These are phyloP conservation scores for Dactylella cylindrospora DNA, from an alignment of 2,329 filamentous ascomycete genomes.

Conservation along the genomic window DNA sequence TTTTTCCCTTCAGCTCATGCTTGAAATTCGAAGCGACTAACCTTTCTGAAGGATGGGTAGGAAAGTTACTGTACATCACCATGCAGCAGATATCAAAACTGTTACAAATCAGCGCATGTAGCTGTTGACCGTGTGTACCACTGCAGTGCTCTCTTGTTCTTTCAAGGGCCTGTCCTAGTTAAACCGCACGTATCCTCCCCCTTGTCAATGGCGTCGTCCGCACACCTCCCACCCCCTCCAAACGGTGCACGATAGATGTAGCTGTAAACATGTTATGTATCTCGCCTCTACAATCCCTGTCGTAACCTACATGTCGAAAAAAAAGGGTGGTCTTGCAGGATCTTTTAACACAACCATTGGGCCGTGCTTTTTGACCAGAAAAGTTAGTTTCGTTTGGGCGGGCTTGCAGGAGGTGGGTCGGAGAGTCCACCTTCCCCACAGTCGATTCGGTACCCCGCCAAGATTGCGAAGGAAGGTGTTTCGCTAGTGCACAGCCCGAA, in stretches of 20 bases:
- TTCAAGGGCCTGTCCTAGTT: too few species aligned
- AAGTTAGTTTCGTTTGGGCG: background rate
- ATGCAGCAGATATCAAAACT: slow-evolving; percentile 14
- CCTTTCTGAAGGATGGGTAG: background rate
- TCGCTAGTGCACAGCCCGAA: background rate
- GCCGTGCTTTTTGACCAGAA: background rate
- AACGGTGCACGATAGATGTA: slow-evolving; percentile 36
- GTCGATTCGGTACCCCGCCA: slow-evolving; percentile 19
- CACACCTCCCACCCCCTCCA: background rate
- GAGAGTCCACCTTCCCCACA: slow-evolving; percentile 21
- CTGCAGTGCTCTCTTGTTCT: too few species aligned
- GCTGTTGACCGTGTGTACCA: background rate
- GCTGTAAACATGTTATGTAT: slow-evolving; percentile 10
- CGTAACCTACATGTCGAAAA: slow-evolving; percentile 4
- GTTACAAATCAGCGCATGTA: slow-evolving; percentile 2
- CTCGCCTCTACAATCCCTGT: slow-evolving; percentile 37
- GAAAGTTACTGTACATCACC: slow-evolving; percentile 8
- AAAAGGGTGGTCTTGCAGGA: too few species aligned
- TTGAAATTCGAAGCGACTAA: too few species aligned
- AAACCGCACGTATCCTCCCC: too few species aligned
- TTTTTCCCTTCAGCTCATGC: too few species aligned
- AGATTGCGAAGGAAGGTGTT: background rate
- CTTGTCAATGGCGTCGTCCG: background rate
- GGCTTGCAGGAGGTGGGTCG: background rate
- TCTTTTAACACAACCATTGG: too few species aligned